phyloP scores from a whole-genome alignment of 2,329 filamentous ascomycete genomes.

The Proliferodiscus dingleyae region DNA sequence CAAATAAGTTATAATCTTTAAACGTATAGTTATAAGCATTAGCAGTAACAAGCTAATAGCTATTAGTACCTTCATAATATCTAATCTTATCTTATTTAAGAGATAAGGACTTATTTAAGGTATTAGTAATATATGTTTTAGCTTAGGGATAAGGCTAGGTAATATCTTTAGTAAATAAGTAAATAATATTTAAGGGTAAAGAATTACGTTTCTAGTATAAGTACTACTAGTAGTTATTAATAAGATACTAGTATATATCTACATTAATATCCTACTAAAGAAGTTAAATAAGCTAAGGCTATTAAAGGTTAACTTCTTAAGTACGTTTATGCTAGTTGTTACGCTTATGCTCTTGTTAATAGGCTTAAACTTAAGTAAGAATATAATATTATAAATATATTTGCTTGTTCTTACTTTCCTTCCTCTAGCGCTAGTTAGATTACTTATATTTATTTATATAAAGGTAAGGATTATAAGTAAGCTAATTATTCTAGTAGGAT shows the following conservation, averaged over 20 bases:
- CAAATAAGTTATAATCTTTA: constrained; percentile 67
- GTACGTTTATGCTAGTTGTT: constrained; percentile 57
- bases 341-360: constrained; percentile 57
- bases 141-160: constrained; percentile 72
- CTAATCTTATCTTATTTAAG: constrained; percentile 68
- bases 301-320: constrained; percentile 74
- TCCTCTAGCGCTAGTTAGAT: constrained; percentile 57
- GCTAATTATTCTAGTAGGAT: constrained; percentile 74
- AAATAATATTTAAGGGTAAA: constrained; percentile 69
- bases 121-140: constrained; percentile 77
- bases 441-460: constrained; percentile 65
- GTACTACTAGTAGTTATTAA: constrained; percentile 73
- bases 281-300: constrained; percentile 64
- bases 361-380: constrained; percentile 78
- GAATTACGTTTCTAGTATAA: constrained; percentile 69
- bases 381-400: constrained; percentile 76
- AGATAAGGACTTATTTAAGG: constrained; percentile 78
- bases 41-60: constrained; percentile 76
- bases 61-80: constrained; percentile 66
- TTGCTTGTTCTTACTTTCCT: constrained; percentile 69
- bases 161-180: constrained; percentile 78
- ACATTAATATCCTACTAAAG: constrained; percentile 73
- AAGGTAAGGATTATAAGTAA: constrained; percentile 64
- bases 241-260: constrained; percentile 58
- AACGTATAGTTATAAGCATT: constrained; percentile 74